These are phyloP conservation scores for Paxillus rubicundulus DNA, from an alignment of 768 basidiomycete species.

Conservation along the genomic window DNA sequence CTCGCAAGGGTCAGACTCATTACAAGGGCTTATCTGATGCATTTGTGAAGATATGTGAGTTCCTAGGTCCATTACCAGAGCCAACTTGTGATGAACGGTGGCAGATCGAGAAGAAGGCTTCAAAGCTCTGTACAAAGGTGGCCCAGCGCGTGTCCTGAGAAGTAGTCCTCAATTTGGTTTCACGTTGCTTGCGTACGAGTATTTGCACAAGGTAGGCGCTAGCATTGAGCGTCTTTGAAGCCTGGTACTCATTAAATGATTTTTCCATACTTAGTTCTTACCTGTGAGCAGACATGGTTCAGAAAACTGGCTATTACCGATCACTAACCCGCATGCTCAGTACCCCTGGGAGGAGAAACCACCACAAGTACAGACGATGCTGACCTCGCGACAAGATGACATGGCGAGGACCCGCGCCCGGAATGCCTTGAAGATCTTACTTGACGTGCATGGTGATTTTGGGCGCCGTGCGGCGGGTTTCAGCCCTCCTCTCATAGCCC, in stretches of 20 bases:
- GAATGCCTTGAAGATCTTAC: constrained; percentile 89
- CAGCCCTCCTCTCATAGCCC: constrained; percentile 21
- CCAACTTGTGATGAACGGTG: constrained; percentile 4
- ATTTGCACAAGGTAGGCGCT: constrained; percentile 57
- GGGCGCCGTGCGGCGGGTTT: constrained; percentile 53
- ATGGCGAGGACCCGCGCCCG: constrained; percentile 87
- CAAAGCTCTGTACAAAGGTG: constrained; percentile 88
- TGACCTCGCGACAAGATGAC: constrained; percentile 74
- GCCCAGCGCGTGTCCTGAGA: constrained; percentile 81
- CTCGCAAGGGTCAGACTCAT: constrained; percentile 82
- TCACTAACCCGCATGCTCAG: constrained; percentile 37
- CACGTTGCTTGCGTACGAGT: constrained; percentile 79
- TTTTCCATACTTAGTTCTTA: constrained; percentile 25
- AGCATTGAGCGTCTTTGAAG: neutral
- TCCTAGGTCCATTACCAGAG: constrained; percentile 5
- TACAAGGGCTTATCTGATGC: constrained; percentile 92
- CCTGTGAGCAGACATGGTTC: constrained; percentile 22
- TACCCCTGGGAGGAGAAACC: constrained; percentile 80
- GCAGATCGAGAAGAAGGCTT: constrained; percentile 87
- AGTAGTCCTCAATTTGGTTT: constrained; percentile 95
- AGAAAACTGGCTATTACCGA: constrained; percentile 6
- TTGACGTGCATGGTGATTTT: constrained; percentile 91
- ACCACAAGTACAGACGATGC: constrained; percentile 64
- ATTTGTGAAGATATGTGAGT: constrained; percentile 84
- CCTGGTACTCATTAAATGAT: neutral